Base-by-base conservation (phyloP, 495 filamentous ascomycete genomes). In the Trichoderma virens region DNA sequence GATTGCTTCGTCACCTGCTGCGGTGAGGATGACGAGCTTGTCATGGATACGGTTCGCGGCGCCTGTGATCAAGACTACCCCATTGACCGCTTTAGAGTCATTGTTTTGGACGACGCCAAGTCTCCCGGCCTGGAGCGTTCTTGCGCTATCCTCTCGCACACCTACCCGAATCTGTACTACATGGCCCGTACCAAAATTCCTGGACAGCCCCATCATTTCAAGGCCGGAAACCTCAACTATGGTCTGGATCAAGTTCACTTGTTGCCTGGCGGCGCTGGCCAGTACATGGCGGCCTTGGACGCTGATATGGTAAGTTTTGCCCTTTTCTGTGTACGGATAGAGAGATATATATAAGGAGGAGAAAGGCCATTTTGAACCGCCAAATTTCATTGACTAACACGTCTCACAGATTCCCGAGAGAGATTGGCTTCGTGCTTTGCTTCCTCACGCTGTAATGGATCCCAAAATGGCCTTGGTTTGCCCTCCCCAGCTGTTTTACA, bases 401-500 rank as follows among this genome's bases (percentile, higher is more conserved):
- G 14, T 6, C 1, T 30, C 51, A 25, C 27, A 56, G 51, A 85
- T 85, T 66, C 80, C 82, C 20, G 77, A 81, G 62, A 70, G 70
- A 59, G 71, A 79, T n/a, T 83, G 81, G 81, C 74, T 85, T 25
- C 76, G 82, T 18, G 76, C 78, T 5, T 64, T 80, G 13, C 63
- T 83, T 45, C 75, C 81, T 43, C 80, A 84, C 65, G 64, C 83
- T 56, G 59, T 84, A 32, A 68, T 69, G 56, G 81, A 83, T 66
- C 69, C 73, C 16, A 73, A 75, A 64, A 72, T 83, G 71, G 79
- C 75, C 64, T 72, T 83, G 64, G 82, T 75, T 65, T 81, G 80
- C 66, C 81, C 82, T 47, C 78, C 80, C 43, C 82, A 83, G 71
- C 72, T 78, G 7, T 84, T 83, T 72, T 85, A 84, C 72, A 84